Evolutionary conservation across 768 basidiomycete genomes (phyloP).

Genomic region (Phallus indusiatus): DNA sequence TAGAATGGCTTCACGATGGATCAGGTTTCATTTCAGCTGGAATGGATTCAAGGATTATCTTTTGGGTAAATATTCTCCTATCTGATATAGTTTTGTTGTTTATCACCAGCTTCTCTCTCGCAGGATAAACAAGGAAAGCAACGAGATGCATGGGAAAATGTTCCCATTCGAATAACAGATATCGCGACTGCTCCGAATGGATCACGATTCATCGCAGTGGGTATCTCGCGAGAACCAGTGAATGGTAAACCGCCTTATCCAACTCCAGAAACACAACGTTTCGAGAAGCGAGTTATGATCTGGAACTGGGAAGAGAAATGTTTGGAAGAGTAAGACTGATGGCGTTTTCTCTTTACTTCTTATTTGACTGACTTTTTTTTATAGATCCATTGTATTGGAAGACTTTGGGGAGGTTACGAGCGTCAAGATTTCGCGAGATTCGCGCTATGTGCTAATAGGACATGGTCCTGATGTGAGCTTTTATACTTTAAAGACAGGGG

Average conservation of each 20-base stretch:
- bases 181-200: conserved; percentile 82
- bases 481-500: not conserved
- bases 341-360: conserved; percentile 7
- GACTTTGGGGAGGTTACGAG: conserved; percentile 68
- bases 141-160: conserved; percentile 57
- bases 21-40: conserved; percentile 85
- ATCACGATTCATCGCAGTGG: conserved; percentile 75
- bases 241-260: not conserved
- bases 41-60: conserved; percentile 72
- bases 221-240: conserved; percentile 39
- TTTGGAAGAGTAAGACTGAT: conserved; percentile 50
- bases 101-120: conserved; percentile 10
- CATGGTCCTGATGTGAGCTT: conserved; percentile 73
- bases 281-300: conserved; percentile 60
- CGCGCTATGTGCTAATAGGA: conserved; percentile 78
- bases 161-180: conserved; percentile 76
- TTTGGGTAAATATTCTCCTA: conserved; percentile 53
- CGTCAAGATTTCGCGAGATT: conserved; percentile 79
- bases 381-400: conserved; percentile 54
- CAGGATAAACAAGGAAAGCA: conserved; percentile 72
- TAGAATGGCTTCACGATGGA: conserved; percentile 84
- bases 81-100: conserved; percentile 4
- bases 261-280: conserved; percentile 18
- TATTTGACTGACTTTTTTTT: conserved; percentile 8
- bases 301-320: conserved; percentile 66